Percentiles rank a stretch among this genome's conserved stretches.
phyloP scores from a whole-genome alignment of 2,329 filamentous ascomycete genomes.

The Aspergillus bombycis region DNA sequence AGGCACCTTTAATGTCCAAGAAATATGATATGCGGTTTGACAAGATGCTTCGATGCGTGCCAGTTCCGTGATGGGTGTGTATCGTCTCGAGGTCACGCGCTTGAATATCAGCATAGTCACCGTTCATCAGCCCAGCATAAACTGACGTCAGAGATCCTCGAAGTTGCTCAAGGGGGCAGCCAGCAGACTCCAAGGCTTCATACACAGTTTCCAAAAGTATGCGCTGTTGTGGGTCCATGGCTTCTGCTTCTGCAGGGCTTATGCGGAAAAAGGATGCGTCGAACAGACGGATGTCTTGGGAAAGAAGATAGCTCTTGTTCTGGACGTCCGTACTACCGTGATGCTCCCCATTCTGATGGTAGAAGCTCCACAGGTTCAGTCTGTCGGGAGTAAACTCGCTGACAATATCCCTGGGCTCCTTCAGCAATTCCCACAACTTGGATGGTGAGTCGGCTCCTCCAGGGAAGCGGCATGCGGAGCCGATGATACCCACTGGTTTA shows the following conservation, averaged over 20 bases:
- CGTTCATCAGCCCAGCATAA: constrained; percentile 9
- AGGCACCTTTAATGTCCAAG: constrained; percentile 40
- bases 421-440: constrained; percentile 16
- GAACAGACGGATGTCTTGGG: constrained; percentile 5
- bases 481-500: constrained; percentile 20
- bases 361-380: not conserved
- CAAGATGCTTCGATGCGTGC: constrained; percentile 23
- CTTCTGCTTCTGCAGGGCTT: constrained; percentile 10
- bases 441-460: constrained; percentile 6
- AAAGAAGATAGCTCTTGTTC: constrained; percentile 4
- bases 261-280: constrained; percentile 16
- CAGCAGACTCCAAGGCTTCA: constrained; percentile 9
- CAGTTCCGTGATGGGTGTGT: constrained; percentile 1
- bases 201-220: constrained; percentile 15
- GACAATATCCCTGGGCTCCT: constrained; percentile 2
- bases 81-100: not conserved
- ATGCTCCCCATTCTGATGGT: constrained; percentile 9
- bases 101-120: not conserved
- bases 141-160: constrained; percentile 6
- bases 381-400: constrained; percentile 4
- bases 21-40: constrained; percentile 37
- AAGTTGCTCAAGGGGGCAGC: constrained; percentile 2
- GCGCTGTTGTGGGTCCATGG: constrained; percentile 18
- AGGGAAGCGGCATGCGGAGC: constrained; percentile 15
- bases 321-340: constrained; percentile 6